Percentiles rank a stretch among this genome's conserved stretches.
Evolutionary conservation across 139 green algal genomes (phyloP).

Genomic region (Haematococcus lacustris): DNA sequence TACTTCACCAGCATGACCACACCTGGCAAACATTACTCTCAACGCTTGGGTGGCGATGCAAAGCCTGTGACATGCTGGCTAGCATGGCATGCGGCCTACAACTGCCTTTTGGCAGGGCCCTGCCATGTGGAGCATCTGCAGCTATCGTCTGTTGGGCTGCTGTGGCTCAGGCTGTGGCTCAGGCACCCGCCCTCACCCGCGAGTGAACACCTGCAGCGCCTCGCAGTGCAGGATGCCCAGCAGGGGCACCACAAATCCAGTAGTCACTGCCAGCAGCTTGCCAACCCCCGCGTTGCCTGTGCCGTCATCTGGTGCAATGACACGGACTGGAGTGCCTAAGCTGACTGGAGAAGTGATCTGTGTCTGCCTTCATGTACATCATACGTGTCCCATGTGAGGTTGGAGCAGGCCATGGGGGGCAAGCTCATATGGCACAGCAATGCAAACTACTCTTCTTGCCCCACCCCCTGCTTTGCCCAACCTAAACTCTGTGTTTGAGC

Average conservation of each 20-base stretch:
- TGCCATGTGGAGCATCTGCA: too few relatives aligned
- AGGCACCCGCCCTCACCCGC: slow-evolving; percentile 16
- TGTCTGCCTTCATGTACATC: not conserved
- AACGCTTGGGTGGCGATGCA: not conserved
- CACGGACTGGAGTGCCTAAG: not conserved
- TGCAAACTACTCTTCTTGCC: not conserved
- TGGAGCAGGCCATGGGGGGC: not conserved
- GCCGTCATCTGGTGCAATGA: too few relatives aligned
- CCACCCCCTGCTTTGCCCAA: too few relatives aligned
- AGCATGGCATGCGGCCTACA: not conserved
- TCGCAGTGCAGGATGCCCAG: slow-evolving; percentile 74
- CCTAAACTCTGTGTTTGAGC: too few relatives aligned
- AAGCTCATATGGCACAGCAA: not conserved
- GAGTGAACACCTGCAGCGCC: slow-evolving; percentile 66
- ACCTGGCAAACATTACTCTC: not conserved
- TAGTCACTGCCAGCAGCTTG: slow-evolving; percentile 42
- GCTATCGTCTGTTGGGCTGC: too few relatives aligned
- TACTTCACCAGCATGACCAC: not conserved
- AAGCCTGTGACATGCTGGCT: not conserved
- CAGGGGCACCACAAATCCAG: slow-evolving; percentile 52
- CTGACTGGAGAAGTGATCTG: not conserved
- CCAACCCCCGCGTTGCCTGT: slow-evolving; percentile 15
- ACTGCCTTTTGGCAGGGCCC: too few relatives aligned
- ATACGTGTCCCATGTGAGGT: not conserved
- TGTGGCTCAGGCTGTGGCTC: too few relatives aligned